These are phyloP conservation scores for Multifurca ochricompacta DNA, from an alignment of 768 basidiomycete genomes.

Conservation along the genomic window DNA sequence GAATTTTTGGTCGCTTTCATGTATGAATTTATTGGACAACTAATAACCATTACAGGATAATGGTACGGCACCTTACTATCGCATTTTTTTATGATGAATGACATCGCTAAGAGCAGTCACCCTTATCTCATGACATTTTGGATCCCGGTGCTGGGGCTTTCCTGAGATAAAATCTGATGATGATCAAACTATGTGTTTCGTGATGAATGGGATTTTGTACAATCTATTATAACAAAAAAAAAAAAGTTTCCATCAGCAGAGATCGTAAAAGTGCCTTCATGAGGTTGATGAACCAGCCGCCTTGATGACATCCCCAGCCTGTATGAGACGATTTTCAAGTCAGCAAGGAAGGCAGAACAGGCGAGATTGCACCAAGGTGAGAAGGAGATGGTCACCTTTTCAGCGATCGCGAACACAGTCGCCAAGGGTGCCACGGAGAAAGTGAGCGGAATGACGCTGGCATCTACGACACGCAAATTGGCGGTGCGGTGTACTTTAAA, in stretches of 20 bases:
- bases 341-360: neutral
- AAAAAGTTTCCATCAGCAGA: neutral
- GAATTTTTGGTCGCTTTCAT: slow-evolving; percentile 1
- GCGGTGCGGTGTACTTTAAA: slow-evolving; percentile 37
- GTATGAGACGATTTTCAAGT: neutral
- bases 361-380: neutral
- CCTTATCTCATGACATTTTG: neutral
- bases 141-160: too few relatives aligned
- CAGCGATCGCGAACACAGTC: slow-evolving; percentile 18
- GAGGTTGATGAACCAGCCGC: neutral
- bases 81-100: neutral
- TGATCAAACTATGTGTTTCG: neutral
- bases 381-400: slow-evolving; percentile 6
- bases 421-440: slow-evolving; percentile 19
- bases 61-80: neutral
- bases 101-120: neutral
- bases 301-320: slow-evolving; percentile 18
- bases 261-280: too few relatives aligned
- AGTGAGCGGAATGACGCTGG: slow-evolving; percentile 18
- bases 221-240: neutral
- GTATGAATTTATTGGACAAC: slow-evolving; percentile 4
- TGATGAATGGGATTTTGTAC: slow-evolving; percentile 1
- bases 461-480: slow-evolving; percentile 33
- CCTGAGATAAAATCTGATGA: neutral
- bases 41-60: neutral